Evolutionary conservation across 2,329 filamentous ascomycete genomes (phyloP), one percentile per base, ranked within the genome.

Genomic region (Ascochyta lentis): DNA sequence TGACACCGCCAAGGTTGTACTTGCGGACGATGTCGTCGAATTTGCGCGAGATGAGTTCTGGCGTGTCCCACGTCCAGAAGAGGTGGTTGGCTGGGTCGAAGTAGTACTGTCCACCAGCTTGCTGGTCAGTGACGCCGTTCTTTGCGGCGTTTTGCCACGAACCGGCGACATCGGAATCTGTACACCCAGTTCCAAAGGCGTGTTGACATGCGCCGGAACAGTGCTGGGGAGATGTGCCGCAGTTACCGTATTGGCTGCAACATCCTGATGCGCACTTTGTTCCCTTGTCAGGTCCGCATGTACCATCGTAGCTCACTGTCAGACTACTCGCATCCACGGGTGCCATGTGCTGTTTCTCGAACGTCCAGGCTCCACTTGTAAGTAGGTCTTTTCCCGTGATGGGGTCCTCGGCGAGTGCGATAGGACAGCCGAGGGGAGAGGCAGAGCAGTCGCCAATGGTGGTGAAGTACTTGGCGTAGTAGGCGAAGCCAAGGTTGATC

Each of bases 21-120:
- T 78, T 77, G 27, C 79, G 76, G 3, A 90, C 79, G 33, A 92
- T 81, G 4, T 81, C 71, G 3, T 80, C 75, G 54, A 91, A 85
- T 76, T 92, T 92, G 53, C 78, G 77, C 12, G 71, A 63, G 46
- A 92, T 86, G 12, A 86, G 79, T 7, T 80, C 78, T 0, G 82
- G 79, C 0, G 86, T 89, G 57, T 92, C 90, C 79, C 87, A 92
- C 0, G 87, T 87, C 89, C 89, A 92, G 82, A 89, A 92, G 27
- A 88, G 70, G 49, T 82, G 75, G 61, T 84, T 79, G 4, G 76
- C 60, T 0, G 69, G 56, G 66, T 92, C 89, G 80, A 84, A 89
- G 74, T 85, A 91, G 69, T 88, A 91, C 69, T 86, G 83, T 0
- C 88, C 89, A 19, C 88, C 89, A 2, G 77, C 74, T 2, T 76